Percentiles rank a stretch among this genome's conserved stretches.
These are phyloP conservation scores for Dalbergia cultrata DNA, from an alignment of 306 rosid genomes.

Conservation along the genomic window DNA sequence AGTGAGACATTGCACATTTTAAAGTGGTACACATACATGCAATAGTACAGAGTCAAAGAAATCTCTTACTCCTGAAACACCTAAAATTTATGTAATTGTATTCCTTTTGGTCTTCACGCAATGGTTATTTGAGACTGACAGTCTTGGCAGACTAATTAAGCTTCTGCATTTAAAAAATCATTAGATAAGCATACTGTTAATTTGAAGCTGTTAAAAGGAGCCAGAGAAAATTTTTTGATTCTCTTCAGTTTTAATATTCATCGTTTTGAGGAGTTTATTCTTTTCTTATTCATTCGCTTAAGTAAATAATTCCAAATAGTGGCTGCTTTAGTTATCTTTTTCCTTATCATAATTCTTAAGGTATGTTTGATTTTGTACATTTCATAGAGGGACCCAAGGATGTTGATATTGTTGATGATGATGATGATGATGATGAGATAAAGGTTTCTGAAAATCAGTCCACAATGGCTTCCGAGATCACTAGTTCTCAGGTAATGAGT, in stretches of 20 bases:
- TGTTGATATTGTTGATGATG: slow-evolving; percentile 47
- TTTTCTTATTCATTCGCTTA: background rate
- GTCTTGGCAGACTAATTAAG: background rate
- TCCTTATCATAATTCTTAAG: slow-evolving; percentile 15
- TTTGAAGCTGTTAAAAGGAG: slow-evolving; percentile 8
- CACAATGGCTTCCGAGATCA: slow-evolving; percentile 61
- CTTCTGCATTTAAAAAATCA: background rate
- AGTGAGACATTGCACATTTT: too few species aligned
- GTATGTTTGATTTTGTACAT: slow-evolving; percentile 3
- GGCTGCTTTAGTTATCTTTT: slow-evolving; percentile 23
- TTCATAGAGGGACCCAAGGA: slow-evolving; percentile 58
- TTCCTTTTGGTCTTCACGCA: background rate
- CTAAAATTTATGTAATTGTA: too few species aligned
- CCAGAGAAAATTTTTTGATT: background rate
- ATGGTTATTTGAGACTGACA: slow-evolving; percentile 4
- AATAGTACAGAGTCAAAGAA: too few species aligned
- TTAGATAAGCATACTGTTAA: background rate
- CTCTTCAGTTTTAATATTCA: background rate
- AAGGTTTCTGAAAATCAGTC: slow-evolving; percentile 55
- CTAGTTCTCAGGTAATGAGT: slow-evolving; percentile 63
- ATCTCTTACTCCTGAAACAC: too few species aligned
- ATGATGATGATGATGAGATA: slow-evolving; percentile 40
- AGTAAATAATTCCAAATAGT: slow-evolving; percentile 16
- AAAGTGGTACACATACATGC: too few species aligned
- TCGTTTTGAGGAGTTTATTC: background rate